A percentile compares a stretch with the other conserved stretches of the same genome.
Conservation (phyloP, 2,329 filamentous ascomycete species). For the Pseudophaeomoniella oleicola region DNA sequence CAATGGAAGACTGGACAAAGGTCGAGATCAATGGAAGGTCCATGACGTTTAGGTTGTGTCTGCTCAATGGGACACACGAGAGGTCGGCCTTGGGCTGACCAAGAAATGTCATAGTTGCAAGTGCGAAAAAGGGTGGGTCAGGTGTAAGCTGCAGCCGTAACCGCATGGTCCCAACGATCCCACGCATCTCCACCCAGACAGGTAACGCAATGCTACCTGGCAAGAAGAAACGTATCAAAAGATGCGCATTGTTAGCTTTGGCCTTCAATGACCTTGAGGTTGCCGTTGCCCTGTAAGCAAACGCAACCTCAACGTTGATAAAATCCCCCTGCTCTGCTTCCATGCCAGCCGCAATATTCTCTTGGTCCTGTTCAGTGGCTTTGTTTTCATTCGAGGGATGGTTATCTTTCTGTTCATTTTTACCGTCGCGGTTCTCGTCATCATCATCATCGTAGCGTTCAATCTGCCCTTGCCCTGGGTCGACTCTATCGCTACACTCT, state of each 20-base stretch:
- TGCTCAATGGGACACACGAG: slow-evolving; percentile 55
- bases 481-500: slow-evolving; percentile 35
- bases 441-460: slow-evolving; percentile 13
- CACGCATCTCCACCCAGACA: slow-evolving; percentile 62
- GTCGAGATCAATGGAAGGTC: slow-evolving; percentile 60
- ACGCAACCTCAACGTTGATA: slow-evolving; percentile 60
- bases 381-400: slow-evolving; percentile 24
- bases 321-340: slow-evolving; percentile 66
- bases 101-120: slow-evolving; percentile 60
- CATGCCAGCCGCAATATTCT: slow-evolving; percentile 43
- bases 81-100: slow-evolving; percentile 60
- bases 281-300: slow-evolving; percentile 54
- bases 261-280: slow-evolving; percentile 44
- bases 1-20: slow-evolving; percentile 60
- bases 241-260: slow-evolving; percentile 58
- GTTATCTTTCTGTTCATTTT: slow-evolving; percentile 18
- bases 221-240: slow-evolving; percentile 60
- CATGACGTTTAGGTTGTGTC: slow-evolving; percentile 58
- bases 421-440: slow-evolving; percentile 18
- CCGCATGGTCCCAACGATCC: slow-evolving; percentile 56
- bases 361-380: slow-evolving; percentile 18
- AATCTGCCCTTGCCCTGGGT: slow-evolving; percentile 20
- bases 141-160: slow-evolving; percentile 58
- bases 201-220: slow-evolving; percentile 39
- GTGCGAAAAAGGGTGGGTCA: slow-evolving; percentile 62